Evolutionary conservation across 2,329 filamentous ascomycete species (phyloP), one percentile per base, ranked within the genome.

Genomic region (Aureobasidium vineae): DNA sequence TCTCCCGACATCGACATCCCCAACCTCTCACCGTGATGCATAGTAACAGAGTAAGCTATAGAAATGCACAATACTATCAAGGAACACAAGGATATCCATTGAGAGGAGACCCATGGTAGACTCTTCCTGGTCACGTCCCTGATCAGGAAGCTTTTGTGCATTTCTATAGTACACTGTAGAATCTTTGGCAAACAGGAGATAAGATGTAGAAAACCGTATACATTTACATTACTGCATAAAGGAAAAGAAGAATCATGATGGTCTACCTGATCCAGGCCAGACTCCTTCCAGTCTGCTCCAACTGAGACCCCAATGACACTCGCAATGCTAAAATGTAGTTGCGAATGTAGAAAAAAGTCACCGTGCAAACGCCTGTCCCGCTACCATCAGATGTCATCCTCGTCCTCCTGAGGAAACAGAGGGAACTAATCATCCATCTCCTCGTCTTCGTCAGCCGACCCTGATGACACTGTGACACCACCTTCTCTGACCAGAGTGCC

Each of bases 401-500:
- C 6, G 19, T 49, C 19, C 26, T 38, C 11, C n/a, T 2, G 19
- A 19, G 10, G 23, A 52, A 15, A 31, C 26, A 36, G 40, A 23
- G 21, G 41, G 13, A 15, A 21, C 59, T 57, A 67, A 21, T 66
- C 69, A 31, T 72, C 71, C 57, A 67, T 70, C 10, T 71, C 68
- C 15, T 65, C 65, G 19, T 64, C 66, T 26, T 69, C 68, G 11
- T 56, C 67, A 11, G 52, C 68, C n/a, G 63, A 68, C 10, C 66
- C 70, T 43, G 57, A 65, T 10, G 63, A 50, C 15, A 54, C 68
- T 40, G 67, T 71, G 11, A 63, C 41, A 19, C 53, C 59, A n/a
- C 56, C 67, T 1, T 67, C 69, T 53, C 70, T 69, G 21, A 72
- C 66, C 68, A 74, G 49, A 36, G 64, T 65, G 13, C 54, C 53